A percentile compares a stretch with the other conserved stretches of the same genome.
These are phyloP conservation scores for Iris macrosiphon DNA, from an alignment of 106 monocot genomes.

Conservation along the genomic window DNA sequence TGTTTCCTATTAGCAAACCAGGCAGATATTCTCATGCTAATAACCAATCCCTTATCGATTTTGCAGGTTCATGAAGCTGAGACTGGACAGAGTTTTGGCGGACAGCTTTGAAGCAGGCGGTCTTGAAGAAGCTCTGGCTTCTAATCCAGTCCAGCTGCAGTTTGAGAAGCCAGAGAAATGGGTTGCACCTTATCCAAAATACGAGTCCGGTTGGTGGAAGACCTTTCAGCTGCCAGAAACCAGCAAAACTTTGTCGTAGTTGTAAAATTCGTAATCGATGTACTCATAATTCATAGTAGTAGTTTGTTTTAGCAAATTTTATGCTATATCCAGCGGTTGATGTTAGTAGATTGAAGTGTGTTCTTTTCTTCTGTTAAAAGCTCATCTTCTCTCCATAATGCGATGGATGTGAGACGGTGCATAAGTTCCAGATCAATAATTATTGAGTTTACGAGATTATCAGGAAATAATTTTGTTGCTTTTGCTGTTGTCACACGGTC, in stretches of 20 bases:
- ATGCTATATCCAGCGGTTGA: not conserved
- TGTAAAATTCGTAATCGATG: not conserved
- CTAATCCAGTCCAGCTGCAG: constrained; percentile 47
- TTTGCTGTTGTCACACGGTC: no score
- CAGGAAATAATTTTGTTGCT: no score
- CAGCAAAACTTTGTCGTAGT: constrained; percentile 25
- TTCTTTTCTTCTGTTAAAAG: no score
- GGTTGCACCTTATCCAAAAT: constrained; percentile 92
- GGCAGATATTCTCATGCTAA: no score
- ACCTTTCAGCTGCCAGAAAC: constrained; percentile 57
- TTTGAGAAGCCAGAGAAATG: constrained; percentile 85
- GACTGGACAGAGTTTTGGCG: constrained; percentile 79
- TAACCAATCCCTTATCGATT: not conserved
- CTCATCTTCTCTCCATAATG: no score
- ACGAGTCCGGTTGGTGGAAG: constrained; percentile 95
- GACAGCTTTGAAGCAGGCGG: constrained; percentile 64
- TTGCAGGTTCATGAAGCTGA: constrained; percentile 96
- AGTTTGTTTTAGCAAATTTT: not conserved
- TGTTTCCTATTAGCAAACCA: no score
- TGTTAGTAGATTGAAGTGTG: not conserved
- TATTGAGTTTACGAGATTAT: no score
- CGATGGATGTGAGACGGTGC: no score
- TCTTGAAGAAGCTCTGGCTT: constrained; percentile 64
- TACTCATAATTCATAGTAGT: not conserved
- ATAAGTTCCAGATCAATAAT: no score